These are phyloP conservation scores for Phytophthora idaei DNA, from an alignment of 352 stramenopile genomes.

Conservation along the genomic window DNA sequence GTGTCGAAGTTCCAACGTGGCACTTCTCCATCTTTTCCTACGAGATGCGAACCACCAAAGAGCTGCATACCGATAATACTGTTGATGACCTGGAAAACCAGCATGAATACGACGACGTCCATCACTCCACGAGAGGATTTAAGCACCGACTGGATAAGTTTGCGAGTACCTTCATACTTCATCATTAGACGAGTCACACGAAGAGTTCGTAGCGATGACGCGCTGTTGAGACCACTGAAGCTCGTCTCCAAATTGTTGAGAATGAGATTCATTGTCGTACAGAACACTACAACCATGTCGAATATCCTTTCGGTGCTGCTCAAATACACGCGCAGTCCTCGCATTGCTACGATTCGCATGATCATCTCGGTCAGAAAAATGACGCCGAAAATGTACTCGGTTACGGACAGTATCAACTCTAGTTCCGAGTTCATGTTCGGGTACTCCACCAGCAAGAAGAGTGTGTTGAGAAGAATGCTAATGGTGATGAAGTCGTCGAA, in stretches of 20 bases:
- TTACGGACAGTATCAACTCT: slow-evolving; percentile 44
- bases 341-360: slow-evolving; percentile 61
- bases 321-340: slow-evolving; percentile 53
- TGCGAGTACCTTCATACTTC: slow-evolving; percentile 81
- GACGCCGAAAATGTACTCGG: slow-evolving; percentile 75
- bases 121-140: slow-evolving; percentile 82
- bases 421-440: slow-evolving; percentile 55
- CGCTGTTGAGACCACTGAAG: slow-evolving; percentile 69
- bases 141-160: slow-evolving; percentile 77
- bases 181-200: slow-evolving; percentile 78
- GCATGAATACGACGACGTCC: slow-evolving; percentile 76
- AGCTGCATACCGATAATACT: slow-evolving; percentile 82
- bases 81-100: slow-evolving; percentile 80
- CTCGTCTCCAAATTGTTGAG: slow-evolving; percentile 62
- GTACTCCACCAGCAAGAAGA: slow-evolving; percentile 73
- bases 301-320: slow-evolving; percentile 70
- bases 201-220: slow-evolving; percentile 72
- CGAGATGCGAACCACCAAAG: slow-evolving; percentile 63
- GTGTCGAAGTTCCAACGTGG: slow-evolving; percentile 86
- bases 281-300: slow-evolving; percentile 73
- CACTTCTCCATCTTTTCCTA: slow-evolving; percentile 39
- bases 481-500: slow-evolving; percentile 77
- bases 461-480: slow-evolving; percentile 73
- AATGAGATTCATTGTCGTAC: slow-evolving; percentile 72
- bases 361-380: slow-evolving; percentile 74